phyloP scores from a whole-genome alignment of 805 yeast species.

The Jamesozyma lodderae region DNA sequence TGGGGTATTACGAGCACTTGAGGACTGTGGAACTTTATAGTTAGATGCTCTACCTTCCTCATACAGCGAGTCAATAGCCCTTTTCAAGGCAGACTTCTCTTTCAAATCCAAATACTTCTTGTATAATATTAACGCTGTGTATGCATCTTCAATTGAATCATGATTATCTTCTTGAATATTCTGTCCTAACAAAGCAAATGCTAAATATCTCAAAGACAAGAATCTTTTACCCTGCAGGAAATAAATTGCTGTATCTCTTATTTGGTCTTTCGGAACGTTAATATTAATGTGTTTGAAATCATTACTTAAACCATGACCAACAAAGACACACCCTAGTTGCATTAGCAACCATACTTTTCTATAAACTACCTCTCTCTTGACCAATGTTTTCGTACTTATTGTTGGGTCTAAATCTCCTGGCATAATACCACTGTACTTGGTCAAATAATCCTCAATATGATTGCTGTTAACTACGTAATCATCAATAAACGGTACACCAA shows the following conservation, averaged over 20 bases:
- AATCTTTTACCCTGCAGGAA: slow-evolving; percentile 70
- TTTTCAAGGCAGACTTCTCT: slow-evolving; percentile 50
- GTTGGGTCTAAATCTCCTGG: slow-evolving; percentile 78
- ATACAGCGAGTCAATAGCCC: slow-evolving; percentile 56
- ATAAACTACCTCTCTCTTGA: slow-evolving; percentile 73
- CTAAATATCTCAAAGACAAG: slow-evolving; percentile 75
- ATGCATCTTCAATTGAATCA: slow-evolving; percentile 95
- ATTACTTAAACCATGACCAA: slow-evolving; percentile 87
- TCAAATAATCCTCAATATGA: slow-evolving; percentile 73
- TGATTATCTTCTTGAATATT: slow-evolving; percentile 89
- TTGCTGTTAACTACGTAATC: slow-evolving; percentile 76
- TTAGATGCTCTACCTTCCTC: slow-evolving; percentile 44
- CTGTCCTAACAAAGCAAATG: slow-evolving; percentile 64
- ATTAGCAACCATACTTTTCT: slow-evolving; percentile 82
- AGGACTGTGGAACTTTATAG: slow-evolving; percentile 24
- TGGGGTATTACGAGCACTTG: neutral
- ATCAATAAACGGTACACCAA: slow-evolving; percentile 79
- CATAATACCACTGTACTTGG: slow-evolving; percentile 89
- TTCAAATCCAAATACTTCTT: slow-evolving; percentile 58
- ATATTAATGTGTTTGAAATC: slow-evolving; percentile 92
- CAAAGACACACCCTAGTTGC: slow-evolving; percentile 82
- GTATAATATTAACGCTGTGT: slow-evolving; percentile 72
- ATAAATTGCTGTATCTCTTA: slow-evolving; percentile 81
- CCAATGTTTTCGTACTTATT: slow-evolving; percentile 57
- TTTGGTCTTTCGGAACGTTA: slow-evolving; percentile 76